These are phyloP conservation scores for Fonsecaea nubica DNA, from an alignment of 2,329 filamentous ascomycete species.

Conservation along the genomic window DNA sequence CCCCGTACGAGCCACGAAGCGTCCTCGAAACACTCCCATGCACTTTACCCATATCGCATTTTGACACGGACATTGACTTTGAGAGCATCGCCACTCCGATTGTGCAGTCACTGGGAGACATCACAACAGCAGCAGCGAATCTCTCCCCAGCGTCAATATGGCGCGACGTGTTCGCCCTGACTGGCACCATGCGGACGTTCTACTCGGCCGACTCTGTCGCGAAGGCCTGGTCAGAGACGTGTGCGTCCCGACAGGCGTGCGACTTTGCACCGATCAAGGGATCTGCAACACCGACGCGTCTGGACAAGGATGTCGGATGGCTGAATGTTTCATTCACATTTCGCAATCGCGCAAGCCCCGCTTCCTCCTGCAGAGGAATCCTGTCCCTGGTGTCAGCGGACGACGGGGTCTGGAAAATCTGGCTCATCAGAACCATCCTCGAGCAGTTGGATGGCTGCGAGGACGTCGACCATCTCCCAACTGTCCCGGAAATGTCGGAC, in stretches of 20 bases:
- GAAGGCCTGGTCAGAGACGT: conserved; percentile 36
- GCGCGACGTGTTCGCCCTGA: conserved; percentile 42
- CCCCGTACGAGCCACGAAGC: conserved; percentile 18
- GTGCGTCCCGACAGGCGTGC: conserved; percentile 5
- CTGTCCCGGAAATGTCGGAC: conserved; percentile 9
- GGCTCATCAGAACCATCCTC: conserved; percentile 37
- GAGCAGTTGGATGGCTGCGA: conserved; percentile 38
- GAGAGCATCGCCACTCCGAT: conserved; percentile 18
- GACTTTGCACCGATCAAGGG: conserved; percentile 18
- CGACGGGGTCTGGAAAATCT: conserved; percentile 41
- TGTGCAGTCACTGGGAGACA: conserved; percentile 9
- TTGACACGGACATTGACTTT: conserved; percentile 17
- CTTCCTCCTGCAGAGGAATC: conserved; percentile 23
- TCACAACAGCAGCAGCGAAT: neutral
- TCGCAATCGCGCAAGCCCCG: conserved; percentile 11
- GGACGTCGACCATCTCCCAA: conserved; percentile 36
- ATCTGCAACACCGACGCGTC: conserved; percentile 15
- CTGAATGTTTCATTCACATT: conserved; percentile 29
- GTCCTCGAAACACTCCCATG: conserved; percentile 27
- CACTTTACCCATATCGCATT: conserved; percentile 20
- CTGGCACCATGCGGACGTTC: conserved; percentile 40
- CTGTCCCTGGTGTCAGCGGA: conserved; percentile 28
- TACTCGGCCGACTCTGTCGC: conserved; percentile 35
- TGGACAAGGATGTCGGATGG: conserved; percentile 27
- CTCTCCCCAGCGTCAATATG: conserved; percentile 34